Conservation (phyloP, 2,329 filamentous ascomycete species). For the Cladosporium velox region DNA sequence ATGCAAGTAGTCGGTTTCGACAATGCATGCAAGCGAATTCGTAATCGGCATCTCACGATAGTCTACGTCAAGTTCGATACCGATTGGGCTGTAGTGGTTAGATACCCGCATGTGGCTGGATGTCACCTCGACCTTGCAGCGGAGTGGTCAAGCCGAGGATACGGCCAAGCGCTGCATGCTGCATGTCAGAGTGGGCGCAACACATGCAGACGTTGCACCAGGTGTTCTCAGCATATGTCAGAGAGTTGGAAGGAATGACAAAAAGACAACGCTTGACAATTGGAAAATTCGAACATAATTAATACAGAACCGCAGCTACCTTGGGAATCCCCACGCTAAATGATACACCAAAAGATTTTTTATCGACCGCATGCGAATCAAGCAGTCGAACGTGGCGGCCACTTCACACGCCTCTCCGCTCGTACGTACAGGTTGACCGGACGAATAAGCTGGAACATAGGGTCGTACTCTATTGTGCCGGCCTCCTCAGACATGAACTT, state of each 20-base stretch:
- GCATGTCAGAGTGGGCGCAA: neutral
- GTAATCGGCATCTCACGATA: neutral
- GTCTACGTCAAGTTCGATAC: neutral
- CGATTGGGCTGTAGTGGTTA: neutral
- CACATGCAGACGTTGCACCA: neutral
- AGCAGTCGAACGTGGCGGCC: slow-evolving; percentile 40
- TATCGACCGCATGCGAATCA: neutral
- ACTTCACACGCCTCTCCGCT: slow-evolving; percentile 53
- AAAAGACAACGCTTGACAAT: too few species aligned
- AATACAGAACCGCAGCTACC: neutral
- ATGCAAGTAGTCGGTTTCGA: neutral
- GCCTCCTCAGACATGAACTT: slow-evolving; percentile 55
- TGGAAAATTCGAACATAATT: neutral
- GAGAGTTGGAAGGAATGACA: neutral
- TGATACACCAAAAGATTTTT: neutral
- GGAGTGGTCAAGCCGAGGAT: neutral
- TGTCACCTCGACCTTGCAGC: neutral
- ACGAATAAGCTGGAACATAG: slow-evolving; percentile 60
- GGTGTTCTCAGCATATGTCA: neutral
- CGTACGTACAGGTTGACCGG: slow-evolving; percentile 58
- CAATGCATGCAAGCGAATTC: neutral
- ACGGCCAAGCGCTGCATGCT: neutral
- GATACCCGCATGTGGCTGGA: neutral
- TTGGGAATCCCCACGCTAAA: neutral
- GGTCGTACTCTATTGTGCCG: slow-evolving; percentile 53